A percentile compares a stretch with the other conserved stretches of the same genome.
phyloP scores from a whole-genome alignment of 2,329 filamentous ascomycete genomes.

The Stagonosporopsis tanaceti region DNA sequence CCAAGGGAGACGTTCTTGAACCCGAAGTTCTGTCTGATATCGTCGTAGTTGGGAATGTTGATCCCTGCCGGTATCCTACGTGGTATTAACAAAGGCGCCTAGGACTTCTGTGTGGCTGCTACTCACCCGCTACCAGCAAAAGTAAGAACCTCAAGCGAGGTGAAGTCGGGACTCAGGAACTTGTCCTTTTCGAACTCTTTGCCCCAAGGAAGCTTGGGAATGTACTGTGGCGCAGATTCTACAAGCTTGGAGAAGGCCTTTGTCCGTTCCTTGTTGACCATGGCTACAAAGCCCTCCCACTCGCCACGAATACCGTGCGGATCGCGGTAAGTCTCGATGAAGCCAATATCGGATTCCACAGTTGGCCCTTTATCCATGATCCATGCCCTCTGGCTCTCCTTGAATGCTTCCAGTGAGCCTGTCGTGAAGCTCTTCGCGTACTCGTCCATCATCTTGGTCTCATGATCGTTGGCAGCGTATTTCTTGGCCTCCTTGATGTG shows the following conservation, averaged over 20 bases:
- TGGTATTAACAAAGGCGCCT: slow-evolving; percentile 6
- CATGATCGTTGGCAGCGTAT: slow-evolving; percentile 56
- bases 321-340: slow-evolving; percentile 64
- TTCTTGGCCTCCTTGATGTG: slow-evolving; percentile 58
- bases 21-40: slow-evolving; percentile 79
- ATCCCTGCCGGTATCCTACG: slow-evolving; percentile 65
- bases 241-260: slow-evolving; percentile 87
- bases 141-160: slow-evolving; percentile 87
- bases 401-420: slow-evolving; percentile 60
- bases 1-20: slow-evolving; percentile 96
- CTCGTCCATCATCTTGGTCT: slow-evolving; percentile 55
- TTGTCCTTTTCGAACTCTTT: slow-evolving; percentile 94
- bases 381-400: slow-evolving; percentile 61
- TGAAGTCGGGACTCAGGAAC: slow-evolving; percentile 95
- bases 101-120: not conserved
- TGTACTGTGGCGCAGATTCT: slow-evolving; percentile 78
- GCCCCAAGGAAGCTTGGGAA: slow-evolving; percentile 88
- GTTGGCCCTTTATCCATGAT: slow-evolving; percentile 61
- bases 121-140: slow-evolving; percentile 69
- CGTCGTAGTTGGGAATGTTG: slow-evolving; percentile 66
- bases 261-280: slow-evolving; percentile 91
- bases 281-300: slow-evolving; percentile 61
- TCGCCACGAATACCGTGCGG: slow-evolving; percentile 63
- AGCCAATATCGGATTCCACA: slow-evolving; percentile 63
- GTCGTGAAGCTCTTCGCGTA: slow-evolving; percentile 61